phyloP scores from a whole-genome alignment of 768 basidiomycete species.

The Mycena rosella region DNA sequence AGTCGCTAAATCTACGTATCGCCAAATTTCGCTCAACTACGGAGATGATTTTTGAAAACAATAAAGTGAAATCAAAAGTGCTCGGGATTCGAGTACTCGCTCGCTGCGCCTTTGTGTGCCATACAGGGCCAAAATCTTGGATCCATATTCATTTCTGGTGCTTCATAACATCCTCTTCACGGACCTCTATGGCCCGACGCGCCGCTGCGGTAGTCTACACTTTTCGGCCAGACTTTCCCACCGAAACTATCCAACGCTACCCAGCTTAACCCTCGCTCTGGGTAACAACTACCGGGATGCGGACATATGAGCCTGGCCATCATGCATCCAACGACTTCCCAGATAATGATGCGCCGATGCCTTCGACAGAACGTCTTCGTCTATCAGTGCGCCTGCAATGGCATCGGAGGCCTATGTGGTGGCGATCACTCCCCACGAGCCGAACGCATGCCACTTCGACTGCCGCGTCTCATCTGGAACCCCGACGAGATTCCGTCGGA shows the following conservation, averaged over 20 bases:
- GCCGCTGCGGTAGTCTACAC: background rate
- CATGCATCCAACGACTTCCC: background rate
- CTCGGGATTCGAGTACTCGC: too few species aligned
- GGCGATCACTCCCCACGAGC: background rate
- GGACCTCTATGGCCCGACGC: background rate
- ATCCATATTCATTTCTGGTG: background rate
- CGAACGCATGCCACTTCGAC: too few species aligned
- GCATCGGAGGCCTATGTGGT: background rate
- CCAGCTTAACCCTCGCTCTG: constrained; percentile 23
- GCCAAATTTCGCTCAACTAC: background rate
- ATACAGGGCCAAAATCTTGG: background rate
- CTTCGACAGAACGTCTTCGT: background rate
- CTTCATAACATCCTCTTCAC: background rate
- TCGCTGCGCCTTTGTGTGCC: too few species aligned
- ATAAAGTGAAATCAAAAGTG: too few species aligned
- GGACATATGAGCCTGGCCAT: background rate
- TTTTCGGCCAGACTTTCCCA: constrained; percentile 8
- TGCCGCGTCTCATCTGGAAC: too few species aligned
- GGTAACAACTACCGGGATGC: constrained; percentile 13
- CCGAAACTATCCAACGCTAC: constrained; percentile 6
- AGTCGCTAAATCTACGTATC: background rate
- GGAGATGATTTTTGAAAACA: background rate
- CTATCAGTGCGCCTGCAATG: background rate
- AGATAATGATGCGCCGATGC: background rate
- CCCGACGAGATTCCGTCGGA: background rate